Base-by-base conservation (phyloP, 2,329 filamentous ascomycete species). In the Pseudogymnoascus pannorum region DNA sequence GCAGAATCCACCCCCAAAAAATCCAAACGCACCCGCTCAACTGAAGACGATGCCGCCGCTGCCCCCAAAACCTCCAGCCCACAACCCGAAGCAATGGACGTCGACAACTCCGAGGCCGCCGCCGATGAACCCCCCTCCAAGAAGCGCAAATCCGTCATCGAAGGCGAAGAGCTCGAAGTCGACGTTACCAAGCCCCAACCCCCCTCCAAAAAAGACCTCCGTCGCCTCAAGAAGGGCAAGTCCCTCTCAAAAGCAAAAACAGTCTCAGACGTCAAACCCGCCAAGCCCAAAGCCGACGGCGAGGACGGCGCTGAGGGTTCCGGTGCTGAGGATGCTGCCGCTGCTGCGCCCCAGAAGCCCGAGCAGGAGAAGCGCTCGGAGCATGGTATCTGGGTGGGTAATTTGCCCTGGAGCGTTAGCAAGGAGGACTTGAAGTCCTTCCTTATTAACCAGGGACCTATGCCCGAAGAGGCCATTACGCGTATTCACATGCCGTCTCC, bases 371-470 rank as follows among this genome's bases (percentile, higher is more conserved):
- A 79, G 67, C 87, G 91, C 63, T 94, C 91, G 8, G 86, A 89
- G 16, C 86, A 91, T 74, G 91, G 92, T 64, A 85, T 99, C 66
- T 99, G 94, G 94, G 90, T 99, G 68, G 94, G 95, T 69, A 99
- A 99, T 75, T 77, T 99, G 65, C 85, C 89, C n/a, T 99, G 93
- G 79, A 85, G 83, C 54, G 79, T 88, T 40, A 94, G 88, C 48
- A 86, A 88, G 63, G 78, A 84, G 11, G 86, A 91, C 64, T 77
- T 99, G 57, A 86, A 87, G 69, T 83, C 82, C 64, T 97, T 96
- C 81, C 77, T 99, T n/a, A 82, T 87, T 33, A 82, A 86, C 36
- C 84, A 86, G 5, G 86, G 86, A 57, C 87, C 85, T 63, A 85
- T 91, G 64, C 77, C 82, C 29, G 81, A 85, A 61, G 82, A 85